A percentile compares a stretch with the other conserved stretches of the same genome.
phyloP scores from a whole-genome alignment of 805 yeast species.

The Candida ovalis region DNA sequence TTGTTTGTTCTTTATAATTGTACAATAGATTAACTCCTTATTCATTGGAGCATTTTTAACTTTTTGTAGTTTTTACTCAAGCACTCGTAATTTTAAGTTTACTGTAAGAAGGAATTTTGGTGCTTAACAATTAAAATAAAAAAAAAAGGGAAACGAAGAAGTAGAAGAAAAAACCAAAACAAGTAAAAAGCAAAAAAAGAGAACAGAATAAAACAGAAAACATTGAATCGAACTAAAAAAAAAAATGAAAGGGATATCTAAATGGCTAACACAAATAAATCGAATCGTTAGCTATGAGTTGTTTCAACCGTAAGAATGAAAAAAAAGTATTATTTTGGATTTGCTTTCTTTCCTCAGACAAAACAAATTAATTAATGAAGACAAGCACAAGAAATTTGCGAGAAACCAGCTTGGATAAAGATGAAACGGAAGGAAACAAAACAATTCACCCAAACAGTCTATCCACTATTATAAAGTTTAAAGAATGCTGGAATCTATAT shows the following conservation, averaged over 20 bases:
- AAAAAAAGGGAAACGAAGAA: neutral
- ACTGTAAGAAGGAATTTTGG: neutral
- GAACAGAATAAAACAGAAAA: neutral
- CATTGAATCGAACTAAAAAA: neutral
- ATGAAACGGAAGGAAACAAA: too few relatives aligned
- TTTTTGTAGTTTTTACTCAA: neutral
- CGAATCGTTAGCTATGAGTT: neutral
- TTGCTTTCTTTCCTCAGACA: too few relatives aligned
- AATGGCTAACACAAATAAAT: neutral
- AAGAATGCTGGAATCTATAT: neutral
- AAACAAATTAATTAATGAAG: neutral
- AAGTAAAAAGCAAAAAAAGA: neutral
- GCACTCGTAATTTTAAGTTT: neutral
- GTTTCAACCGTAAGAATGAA: neutral
- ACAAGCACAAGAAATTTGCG: neutral
- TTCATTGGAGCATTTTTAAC: neutral
- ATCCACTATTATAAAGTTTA: neutral
- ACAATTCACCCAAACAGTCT: too few relatives aligned
- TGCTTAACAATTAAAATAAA: neutral
- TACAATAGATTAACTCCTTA: neutral
- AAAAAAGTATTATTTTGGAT: neutral
- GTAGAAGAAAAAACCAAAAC: neutral
- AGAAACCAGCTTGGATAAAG: too few relatives aligned
- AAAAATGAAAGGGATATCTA: neutral
- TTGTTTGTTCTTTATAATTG: neutral